Percentiles rank a stretch among this genome's conserved stretches.
phyloP scores from a whole-genome alignment of 2,329 filamentous ascomycete species.

The Colletotrichum orchidophilum region DNA sequence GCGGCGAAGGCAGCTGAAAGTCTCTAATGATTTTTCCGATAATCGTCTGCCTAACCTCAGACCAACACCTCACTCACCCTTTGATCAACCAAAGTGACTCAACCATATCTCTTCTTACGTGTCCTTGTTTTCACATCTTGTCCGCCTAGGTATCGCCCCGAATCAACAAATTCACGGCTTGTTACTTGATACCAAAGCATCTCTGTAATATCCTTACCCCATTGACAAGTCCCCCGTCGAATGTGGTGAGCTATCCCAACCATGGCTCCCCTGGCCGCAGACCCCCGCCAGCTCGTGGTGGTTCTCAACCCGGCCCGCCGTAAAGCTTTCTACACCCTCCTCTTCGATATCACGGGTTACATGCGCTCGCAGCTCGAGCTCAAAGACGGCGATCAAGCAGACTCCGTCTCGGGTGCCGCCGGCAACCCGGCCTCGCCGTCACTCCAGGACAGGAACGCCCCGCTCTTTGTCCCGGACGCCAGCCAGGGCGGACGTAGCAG shows the following conservation, averaged over 20 bases:
- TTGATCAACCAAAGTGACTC: not conserved
- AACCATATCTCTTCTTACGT: not conserved
- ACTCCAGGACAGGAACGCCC: conserved; percentile 16
- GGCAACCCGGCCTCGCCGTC: not conserved
- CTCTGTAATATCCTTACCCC: not conserved
- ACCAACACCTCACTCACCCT: not conserved
- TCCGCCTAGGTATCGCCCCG: not conserved
- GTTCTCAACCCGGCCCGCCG: conserved; percentile 62
- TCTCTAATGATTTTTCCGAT: conserved; percentile 3
- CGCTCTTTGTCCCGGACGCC: conserved; percentile 37
- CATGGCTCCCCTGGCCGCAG: conserved; percentile 65
- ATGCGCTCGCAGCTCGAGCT: conserved; percentile 63
- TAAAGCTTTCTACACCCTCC: conserved; percentile 59
- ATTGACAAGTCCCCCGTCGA: not conserved
- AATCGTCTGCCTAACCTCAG: conserved; percentile 17
- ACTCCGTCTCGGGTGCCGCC: conserved; percentile 17
- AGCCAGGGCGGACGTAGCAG: conserved; percentile 20
- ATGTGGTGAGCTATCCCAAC: conserved; percentile 26
- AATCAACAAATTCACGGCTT: not conserved
- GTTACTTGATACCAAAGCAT: not conserved
- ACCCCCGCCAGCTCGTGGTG: conserved; percentile 65
- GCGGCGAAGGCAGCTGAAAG: not conserved
- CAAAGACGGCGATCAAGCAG: conserved; percentile 36
- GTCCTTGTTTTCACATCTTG: not conserved
- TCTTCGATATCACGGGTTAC: conserved; percentile 60